Conservation (phyloP, 2,329 filamentous ascomycete genomes). For the Sporothrix schenckii region DNA sequence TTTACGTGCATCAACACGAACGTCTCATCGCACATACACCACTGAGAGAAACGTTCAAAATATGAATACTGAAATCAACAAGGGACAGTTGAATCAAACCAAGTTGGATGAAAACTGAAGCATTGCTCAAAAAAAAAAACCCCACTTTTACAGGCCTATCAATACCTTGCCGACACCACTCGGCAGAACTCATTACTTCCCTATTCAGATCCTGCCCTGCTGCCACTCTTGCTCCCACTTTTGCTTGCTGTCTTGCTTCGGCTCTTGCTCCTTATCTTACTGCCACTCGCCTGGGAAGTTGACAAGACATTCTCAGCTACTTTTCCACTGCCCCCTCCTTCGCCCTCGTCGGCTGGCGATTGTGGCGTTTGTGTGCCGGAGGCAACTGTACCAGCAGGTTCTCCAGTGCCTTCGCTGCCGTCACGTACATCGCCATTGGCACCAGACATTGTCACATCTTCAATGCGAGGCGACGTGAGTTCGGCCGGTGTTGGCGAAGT, state of each 20-base stretch:
- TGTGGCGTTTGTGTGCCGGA: not conserved
- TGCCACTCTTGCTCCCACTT: not conserved
- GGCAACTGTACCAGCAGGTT: not conserved
- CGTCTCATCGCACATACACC: not conserved
- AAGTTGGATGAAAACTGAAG: too few relatives aligned
- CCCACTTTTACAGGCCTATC: too few relatives aligned
- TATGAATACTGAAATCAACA: too few relatives aligned
- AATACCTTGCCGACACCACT: too few relatives aligned
- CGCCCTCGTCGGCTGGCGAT: not conserved
- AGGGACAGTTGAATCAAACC: too few relatives aligned
- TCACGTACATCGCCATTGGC: not conserved
- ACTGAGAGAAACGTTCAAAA: too few relatives aligned
- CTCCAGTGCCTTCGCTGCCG: not conserved
- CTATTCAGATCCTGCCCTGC: not conserved
- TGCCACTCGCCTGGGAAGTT: not conserved
- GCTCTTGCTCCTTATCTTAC: not conserved
- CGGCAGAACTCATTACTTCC: too few relatives aligned
- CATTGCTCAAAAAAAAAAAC: too few relatives aligned
- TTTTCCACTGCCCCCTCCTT: not conserved
- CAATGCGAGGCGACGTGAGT: not conserved
- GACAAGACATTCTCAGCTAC: not conserved
- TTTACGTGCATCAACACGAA: too few relatives aligned
- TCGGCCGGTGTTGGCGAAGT: not conserved
- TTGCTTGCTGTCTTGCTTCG: not conserved
- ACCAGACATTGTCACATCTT: slow-evolving; percentile 4